Conservation (phyloP, 768 basidiomycete species). For the Lentinula boryana region DNA sequence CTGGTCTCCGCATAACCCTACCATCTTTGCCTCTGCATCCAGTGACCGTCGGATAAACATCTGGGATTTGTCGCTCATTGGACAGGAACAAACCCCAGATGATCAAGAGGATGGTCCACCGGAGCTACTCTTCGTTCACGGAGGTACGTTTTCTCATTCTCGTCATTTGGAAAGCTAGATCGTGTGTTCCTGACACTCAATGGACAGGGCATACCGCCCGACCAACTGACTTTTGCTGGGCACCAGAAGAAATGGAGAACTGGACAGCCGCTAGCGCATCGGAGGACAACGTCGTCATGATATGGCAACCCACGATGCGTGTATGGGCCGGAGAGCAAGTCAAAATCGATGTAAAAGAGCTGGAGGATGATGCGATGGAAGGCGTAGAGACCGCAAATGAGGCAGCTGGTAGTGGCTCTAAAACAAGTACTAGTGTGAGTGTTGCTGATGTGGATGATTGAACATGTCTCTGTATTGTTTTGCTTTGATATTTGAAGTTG, state of each 20-base stretch:
- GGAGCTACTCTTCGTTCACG: constrained; percentile 93
- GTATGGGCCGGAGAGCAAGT: constrained; percentile 91
- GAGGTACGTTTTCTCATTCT: constrained; percentile 46
- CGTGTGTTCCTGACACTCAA: not conserved
- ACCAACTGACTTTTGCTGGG: constrained; percentile 95
- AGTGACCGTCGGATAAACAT: constrained; percentile 91
- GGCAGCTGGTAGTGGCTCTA: constrained; percentile 34
- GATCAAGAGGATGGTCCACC: constrained; percentile 98
- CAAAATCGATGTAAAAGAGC: constrained; percentile 76
- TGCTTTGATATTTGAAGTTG: not conserved
- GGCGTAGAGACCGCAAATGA: constrained; percentile 46
- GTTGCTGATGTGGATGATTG: constrained; percentile 44
- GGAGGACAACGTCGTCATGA: constrained; percentile 95
- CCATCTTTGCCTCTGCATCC: constrained; percentile 91
- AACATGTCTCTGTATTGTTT: constrained; percentile 13
- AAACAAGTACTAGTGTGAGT: constrained; percentile 58
- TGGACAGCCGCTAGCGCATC: constrained; percentile 89
- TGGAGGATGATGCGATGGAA: constrained; percentile 78
- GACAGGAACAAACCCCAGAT: constrained; percentile 94
- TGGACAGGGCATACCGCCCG: constrained; percentile 74
- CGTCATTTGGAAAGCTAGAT: not conserved
- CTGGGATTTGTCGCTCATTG: constrained; percentile 91
- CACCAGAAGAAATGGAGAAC: constrained; percentile 71
- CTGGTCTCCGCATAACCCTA: constrained; percentile 93
- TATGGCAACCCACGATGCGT: constrained; percentile 95